Percentiles rank a stretch among this genome's conserved stretches.
These are phyloP conservation scores for Salix caprea DNA, from an alignment of 345 rosid species.

Conservation along the genomic window DNA sequence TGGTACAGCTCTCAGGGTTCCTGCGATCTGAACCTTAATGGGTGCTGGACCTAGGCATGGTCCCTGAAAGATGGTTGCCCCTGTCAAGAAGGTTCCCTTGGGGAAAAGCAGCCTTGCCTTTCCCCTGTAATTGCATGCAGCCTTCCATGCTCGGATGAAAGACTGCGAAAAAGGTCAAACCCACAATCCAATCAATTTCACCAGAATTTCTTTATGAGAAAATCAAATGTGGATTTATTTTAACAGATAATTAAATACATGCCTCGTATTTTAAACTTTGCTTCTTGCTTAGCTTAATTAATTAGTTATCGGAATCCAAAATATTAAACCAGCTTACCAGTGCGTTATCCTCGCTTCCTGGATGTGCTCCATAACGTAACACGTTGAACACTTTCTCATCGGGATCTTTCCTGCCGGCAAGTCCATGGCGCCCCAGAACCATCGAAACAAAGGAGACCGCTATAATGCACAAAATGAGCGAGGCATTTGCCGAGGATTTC, in stretches of 20 bases:
- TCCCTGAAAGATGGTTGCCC: constrained; percentile 34
- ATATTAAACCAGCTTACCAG: constrained; percentile 17
- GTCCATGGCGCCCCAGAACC: neutral
- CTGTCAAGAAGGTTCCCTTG: constrained; percentile 28
- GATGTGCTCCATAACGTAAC: constrained; percentile 31
- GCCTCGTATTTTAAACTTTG: neutral
- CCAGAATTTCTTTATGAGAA: neutral
- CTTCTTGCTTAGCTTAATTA: no score
- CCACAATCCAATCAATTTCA: neutral
- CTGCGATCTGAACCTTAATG: constrained; percentile 31
- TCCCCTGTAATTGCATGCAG: constrained; percentile 33
- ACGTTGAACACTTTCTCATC: constrained; percentile 41
- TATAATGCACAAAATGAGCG: constrained; percentile 10
- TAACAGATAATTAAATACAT: neutral
- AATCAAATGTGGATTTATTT: no score
- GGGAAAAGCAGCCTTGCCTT: constrained; percentile 42
- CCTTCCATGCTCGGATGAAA: constrained; percentile 36
- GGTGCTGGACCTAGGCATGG: constrained; percentile 39
- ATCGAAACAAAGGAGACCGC: neutral
- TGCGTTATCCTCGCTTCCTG: constrained; percentile 30
- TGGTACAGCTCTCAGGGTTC: constrained; percentile 30
- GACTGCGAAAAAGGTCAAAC: constrained; percentile 16
- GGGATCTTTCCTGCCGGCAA: constrained; percentile 1
- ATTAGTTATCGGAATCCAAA: neutral
- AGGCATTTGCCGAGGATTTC: constrained; percentile 7